Evolutionary conservation across 495 filamentous ascomycete genomes (phyloP).

Genomic region (Penicillium daleae): DNA sequence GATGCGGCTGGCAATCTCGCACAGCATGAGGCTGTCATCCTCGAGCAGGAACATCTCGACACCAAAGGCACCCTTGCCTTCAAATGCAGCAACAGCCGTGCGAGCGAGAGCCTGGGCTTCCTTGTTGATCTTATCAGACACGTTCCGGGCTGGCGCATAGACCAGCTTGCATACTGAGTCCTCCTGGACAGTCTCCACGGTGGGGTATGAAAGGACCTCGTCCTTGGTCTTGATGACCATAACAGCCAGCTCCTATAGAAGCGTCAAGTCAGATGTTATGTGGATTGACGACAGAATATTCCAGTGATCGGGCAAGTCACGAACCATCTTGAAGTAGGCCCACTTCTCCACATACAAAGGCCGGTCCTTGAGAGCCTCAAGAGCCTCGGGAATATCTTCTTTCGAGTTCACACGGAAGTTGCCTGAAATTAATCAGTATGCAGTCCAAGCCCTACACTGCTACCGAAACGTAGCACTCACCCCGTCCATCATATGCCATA

Average conservation of each 20-base stretch:
- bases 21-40: conserved; percentile 74
- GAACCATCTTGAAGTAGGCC: conserved; percentile 74
- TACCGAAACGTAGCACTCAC: conserved; percentile 27
- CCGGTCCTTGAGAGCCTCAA: conserved; percentile 68
- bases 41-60: conserved; percentile 95
- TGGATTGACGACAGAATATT: too few species aligned
- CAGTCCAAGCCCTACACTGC: neutral
- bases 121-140: conserved; percentile 62
- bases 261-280: neutral
- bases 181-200: conserved; percentile 93
- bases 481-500: conserved; percentile 91
- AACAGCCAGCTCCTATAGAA: conserved; percentile 73
- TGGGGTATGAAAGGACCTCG: conserved; percentile 76
- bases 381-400: conserved; percentile 69
- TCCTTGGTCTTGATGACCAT: conserved; percentile 94
- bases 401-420: conserved; percentile 77
- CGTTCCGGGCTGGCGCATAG: conserved; percentile 78
- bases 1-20: conserved; percentile 92
- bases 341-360: conserved; percentile 90
- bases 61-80: conserved; percentile 91
- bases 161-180: conserved; percentile 95
- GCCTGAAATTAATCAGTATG: conserved; percentile 40
- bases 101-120: conserved; percentile 77
- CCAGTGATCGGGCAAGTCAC: conserved; percentile 3
- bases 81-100: conserved; percentile 75